Base-by-base conservation (phyloP, 257 asterid genomes). In the Lithospermum erythrorhizon region DNA sequence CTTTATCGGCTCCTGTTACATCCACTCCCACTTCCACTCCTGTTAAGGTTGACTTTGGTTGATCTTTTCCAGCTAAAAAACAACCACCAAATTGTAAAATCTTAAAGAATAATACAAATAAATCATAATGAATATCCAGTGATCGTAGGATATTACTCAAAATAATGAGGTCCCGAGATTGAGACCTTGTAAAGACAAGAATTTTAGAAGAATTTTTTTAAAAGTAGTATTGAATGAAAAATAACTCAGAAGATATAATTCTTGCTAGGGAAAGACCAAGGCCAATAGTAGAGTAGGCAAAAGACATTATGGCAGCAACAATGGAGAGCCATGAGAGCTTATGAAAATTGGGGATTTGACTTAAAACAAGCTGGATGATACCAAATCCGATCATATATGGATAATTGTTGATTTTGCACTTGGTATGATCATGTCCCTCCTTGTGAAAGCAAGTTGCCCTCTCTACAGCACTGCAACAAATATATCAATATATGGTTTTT, bases 271-370 rank as follows among this genome's bases (percentile, higher is more conserved):
- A 75, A 21, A 87, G 87, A 59, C 79, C 80, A 25, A 87, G 75
- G 20, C 89, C 94, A 51, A 79, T 79, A 57, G 77, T 60, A 47
- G 96, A 71, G 65, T 87, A 85, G n/a, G 80, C 78, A 49, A 87
- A 87, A 2, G 94, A 87, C 96, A 87, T 87, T 13, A 68, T 35
- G 2, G 96, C 94, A 21, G 94, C 89, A 37, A 87, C n/a, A 59
- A 78, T n/a, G 18, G 96, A 87, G 48, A 87, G 77, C 4, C 70
- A 9, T 6, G 83, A 70, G 24, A 87, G 88, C 73, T 85, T 55
- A 58, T 87, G 89, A 35, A 85, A 76, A 61, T 85, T 78, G 35
- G 89, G 91, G 4, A 87, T 78, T 67, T 87, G 96, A 66, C 82
- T 65, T 0, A 87, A 69, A 65, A 85, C 11, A 51, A 87, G 11